A percentile compares a stretch with the other conserved stretches of the same genome.
Evolutionary conservation across 176 grass and related monocot genomes (phyloP).

Genomic region (Oryza glaberrima): DNA sequence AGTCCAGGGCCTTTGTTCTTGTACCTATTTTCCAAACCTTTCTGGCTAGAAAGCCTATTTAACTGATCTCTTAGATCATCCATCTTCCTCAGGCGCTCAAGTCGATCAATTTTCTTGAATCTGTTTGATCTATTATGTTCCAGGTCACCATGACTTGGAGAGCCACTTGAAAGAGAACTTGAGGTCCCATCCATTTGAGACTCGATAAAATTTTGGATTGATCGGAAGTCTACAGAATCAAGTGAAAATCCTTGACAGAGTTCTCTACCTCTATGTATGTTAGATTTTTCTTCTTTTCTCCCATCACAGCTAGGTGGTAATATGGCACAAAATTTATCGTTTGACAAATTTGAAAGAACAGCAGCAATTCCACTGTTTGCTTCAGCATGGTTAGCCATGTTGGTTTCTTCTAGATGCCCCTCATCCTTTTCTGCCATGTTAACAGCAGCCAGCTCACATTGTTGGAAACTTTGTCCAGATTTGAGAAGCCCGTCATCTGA

Average conservation of each 20-base stretch:
- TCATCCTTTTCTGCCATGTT: constrained; percentile 44
- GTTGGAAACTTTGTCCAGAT: constrained; percentile 55
- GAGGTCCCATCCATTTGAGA: constrained; percentile 49
- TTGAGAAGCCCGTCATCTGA: constrained; percentile 40
- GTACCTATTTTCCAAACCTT: constrained; percentile 38
- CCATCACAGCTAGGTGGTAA: constrained; percentile 30
- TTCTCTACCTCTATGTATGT: constrained; percentile 39
- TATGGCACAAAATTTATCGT: constrained; percentile 24
- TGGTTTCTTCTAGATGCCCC: constrained; percentile 14
- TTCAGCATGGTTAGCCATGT: constrained; percentile 13
- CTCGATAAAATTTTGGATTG: constrained; percentile 59
- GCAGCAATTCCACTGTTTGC: constrained; percentile 7
- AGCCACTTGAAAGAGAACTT: constrained; percentile 53
- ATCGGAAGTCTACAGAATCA: constrained; percentile 65
- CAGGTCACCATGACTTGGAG: constrained; percentile 40
- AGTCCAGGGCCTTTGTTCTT: constrained; percentile 28
- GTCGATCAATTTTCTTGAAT: constrained; percentile 49
- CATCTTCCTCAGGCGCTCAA: constrained; percentile 74
- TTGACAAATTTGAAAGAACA: constrained; percentile 47
- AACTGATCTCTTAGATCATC: constrained; percentile 70
- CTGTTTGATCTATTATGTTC: constrained; percentile 36
- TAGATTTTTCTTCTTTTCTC: constrained; percentile 44
- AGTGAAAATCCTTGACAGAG: constrained; percentile 51
- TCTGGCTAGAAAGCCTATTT: constrained; percentile 59
- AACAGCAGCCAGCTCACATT: constrained; percentile 15